phyloP scores from a whole-genome alignment of 768 basidiomycete genomes.

The Antrodiella citrinella region DNA sequence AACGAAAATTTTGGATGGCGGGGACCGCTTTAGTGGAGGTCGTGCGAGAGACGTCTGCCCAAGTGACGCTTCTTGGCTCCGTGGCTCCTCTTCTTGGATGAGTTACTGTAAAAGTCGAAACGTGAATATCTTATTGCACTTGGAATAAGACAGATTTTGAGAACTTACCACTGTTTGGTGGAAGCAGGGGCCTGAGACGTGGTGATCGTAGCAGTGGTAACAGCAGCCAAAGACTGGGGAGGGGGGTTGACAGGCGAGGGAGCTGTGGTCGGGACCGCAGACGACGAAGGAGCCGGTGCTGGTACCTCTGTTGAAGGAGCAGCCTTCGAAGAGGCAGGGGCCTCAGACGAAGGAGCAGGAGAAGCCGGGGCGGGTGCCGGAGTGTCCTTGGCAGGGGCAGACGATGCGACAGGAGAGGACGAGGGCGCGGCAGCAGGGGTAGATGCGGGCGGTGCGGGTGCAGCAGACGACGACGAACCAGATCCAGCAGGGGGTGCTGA shows the following conservation, averaged over 20 bases:
- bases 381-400: background rate
- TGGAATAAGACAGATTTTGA: too few relatives aligned
- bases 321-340: too few relatives aligned
- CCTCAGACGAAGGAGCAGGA: background rate
- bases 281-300: background rate
- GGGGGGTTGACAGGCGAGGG: background rate
- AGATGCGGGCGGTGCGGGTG: background rate
- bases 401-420: background rate
- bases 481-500: slow-evolving; percentile 2
- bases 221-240: background rate
- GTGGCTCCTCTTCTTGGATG: background rate
- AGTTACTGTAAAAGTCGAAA: background rate
- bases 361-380: background rate
- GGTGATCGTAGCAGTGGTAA: background rate
- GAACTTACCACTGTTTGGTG: background rate
- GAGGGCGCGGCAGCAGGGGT: too few relatives aligned
- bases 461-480: background rate
- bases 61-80: background rate
- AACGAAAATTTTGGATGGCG: too few relatives aligned
- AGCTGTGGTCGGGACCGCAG: background rate
- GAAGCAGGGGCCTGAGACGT: background rate
- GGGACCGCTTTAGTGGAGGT: background rate
- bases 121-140: too few relatives aligned
- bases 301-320: background rate
- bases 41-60: background rate